Evolutionary conservation across 2,329 filamentous ascomycete genomes (phyloP), one percentile per base, ranked within the genome.

Genomic region (Colletotrichum filicis): DNA sequence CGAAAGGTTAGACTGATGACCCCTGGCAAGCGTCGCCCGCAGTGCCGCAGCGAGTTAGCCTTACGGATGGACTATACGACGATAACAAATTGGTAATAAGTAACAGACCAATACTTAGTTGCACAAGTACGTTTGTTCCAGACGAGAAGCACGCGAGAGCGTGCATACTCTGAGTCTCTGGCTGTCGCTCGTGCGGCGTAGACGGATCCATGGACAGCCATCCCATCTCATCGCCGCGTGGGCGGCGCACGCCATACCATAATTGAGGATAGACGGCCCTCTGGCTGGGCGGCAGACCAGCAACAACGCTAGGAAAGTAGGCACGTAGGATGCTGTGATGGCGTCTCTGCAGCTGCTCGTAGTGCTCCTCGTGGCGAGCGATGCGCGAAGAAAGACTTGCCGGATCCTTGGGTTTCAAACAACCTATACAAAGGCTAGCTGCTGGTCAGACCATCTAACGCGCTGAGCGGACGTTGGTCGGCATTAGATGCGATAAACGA

Each of bases 11-110:
- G 55, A 42, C 60, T 57, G 46, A 49, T 14, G 8, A 52, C 26
- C 53, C 71, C 57, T 37, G 68, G 37, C 63, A 66, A 72, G 68
- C 57, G 67, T 72, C 68, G 67, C 57, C 53, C 58, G 61, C 61
- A 71, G 59, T 66, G 61, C 71, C 71, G 67, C 61, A 71, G 68
- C 58, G 24, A 68, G 62, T 74, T 66, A 74, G 71, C 71, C 71
- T 74, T 72, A 63, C 35, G 42, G 53, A 67, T 62, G 59, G 68
- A 26, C 71, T 61, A 57, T 32, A 19, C 42, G 42, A 58, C 52
- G 67, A 56, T 66, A 68, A 74, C 58, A 59, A 37, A 55, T 66
- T 68, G 68, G 68, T 67, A 71, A 71, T 72, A 57, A 49, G 6
- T 5, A 52, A 62, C 19, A 42, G 55, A 60, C 66, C 59, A 63